Evolutionary conservation across 2,329 filamentous ascomycete genomes (phyloP), one percentile per base, ranked within the genome.

Genomic region (Trematosphaeria pertusa): DNA sequence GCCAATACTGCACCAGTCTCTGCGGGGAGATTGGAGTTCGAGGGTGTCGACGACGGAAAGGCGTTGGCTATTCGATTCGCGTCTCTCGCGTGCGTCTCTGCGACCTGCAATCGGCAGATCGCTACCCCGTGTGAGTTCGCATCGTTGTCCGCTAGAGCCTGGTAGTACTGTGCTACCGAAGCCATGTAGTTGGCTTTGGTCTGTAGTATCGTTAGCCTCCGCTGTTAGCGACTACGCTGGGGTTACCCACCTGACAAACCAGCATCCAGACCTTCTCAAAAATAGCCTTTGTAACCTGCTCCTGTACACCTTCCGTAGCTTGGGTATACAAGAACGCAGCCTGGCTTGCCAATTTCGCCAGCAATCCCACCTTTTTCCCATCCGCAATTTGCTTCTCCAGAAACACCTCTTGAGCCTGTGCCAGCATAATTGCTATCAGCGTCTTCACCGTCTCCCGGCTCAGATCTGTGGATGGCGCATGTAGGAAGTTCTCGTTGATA

Each of bases 401-500:
- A 61, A 99, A 99, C 2, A 97, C 91, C 71, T 99, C 94, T 71
- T 99, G 95, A 3, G 89, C 93, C 73, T 99, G 94, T 1, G 93
- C 95, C 44, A 99, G 83, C 81, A 91, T 97, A 49, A 99, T 85
- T 40, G 87, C 84, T 67, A 99, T 97, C 56, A 99, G 75, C 0
- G 91, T 91, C 76, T 97, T 97, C 64, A 99, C 91, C 0, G 94
- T 99, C 39, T 99, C 93, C 50, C 94, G 81, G 70, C 92, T 97
- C 37, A 99, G 76, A 67, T 99, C 94, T n/a, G 90, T 92, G 7
- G 92, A 97, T 0, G 95, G 94, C 1, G 94, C 94, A 65, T 99
- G 94, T 26, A 99, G 79, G 70, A 99, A 99, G 76, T 99, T 99
- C 75, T 99, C 94, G 74, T 99, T 99, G 77, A 99, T 99, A 67